Percentiles rank a stretch among this genome's conserved stretches.
phyloP scores from a whole-genome alignment of 768 basidiomycete species.

The Hebeloma cylindrosporum region DNA sequence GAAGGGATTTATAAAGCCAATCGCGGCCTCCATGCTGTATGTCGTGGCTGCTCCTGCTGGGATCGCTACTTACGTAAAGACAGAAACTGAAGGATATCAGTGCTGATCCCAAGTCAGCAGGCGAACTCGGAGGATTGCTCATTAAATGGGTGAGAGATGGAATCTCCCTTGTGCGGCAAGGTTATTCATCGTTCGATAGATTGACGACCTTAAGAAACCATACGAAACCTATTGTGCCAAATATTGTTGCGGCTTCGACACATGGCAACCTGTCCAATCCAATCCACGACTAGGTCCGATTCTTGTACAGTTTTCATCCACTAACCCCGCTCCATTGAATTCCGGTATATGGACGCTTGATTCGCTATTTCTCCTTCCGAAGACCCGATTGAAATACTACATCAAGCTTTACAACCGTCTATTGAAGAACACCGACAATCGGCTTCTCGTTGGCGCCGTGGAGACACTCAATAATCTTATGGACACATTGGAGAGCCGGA shows the following conservation, averaged over 20 bases:
- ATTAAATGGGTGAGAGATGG: constrained; percentile 87
- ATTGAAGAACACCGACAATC: constrained; percentile 88
- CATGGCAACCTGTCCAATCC: constrained; percentile 74
- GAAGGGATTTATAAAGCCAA: constrained; percentile 94
- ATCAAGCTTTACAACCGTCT: constrained; percentile 84
- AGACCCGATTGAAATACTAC: constrained; percentile 85
- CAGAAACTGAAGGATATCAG: constrained; percentile 96
- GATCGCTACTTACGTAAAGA: constrained; percentile 16
- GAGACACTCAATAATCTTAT: constrained; percentile 80
- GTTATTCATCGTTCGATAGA: constrained; percentile 47
- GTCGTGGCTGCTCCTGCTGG: constrained; percentile 20
- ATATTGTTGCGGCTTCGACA: constrained; percentile 77
- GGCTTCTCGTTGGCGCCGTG: constrained; percentile 73
- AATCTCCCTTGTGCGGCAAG: constrained; percentile 8
- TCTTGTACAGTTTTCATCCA: constrained; percentile 65
- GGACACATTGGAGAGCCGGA: constrained; percentile 59
- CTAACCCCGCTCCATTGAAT: constrained; percentile 50
- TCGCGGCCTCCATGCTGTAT: constrained; percentile 71
- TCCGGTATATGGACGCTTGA: constrained; percentile 79
- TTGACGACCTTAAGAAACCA: constrained; percentile 86
- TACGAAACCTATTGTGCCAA: constrained; percentile 80
- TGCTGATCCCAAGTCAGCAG: constrained; percentile 87
- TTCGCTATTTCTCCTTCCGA: constrained; percentile 83
- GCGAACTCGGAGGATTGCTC: constrained; percentile 90
- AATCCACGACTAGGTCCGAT: constrained; percentile 72